Base-by-base conservation (phyloP, 164 flowering plant genomes). In the Liriodendron chinense region DNA sequence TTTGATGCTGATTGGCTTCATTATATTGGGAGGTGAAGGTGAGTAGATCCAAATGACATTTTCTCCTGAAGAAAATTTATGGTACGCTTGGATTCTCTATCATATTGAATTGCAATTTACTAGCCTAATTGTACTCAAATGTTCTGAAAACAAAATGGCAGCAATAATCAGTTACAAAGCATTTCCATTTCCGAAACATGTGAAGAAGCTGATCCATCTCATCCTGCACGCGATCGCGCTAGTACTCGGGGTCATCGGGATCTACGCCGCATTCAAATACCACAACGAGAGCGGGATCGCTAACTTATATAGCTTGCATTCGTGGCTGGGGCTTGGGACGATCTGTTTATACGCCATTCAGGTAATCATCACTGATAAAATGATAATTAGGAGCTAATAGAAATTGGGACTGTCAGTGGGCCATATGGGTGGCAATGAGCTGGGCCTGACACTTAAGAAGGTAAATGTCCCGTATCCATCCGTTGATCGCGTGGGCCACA, bases 21-120 rank as follows among this genome's bases (percentile, higher is more conserved):
- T 96, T 72, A 85, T 96, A 73, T n/a, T 94, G 1, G 98, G 97
- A 70, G 96, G 99, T 34, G 94, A 96, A 96, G 98, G 99, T 94
- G 83, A 85, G 77, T 68, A 21, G 9, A 64, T 8, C 26, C 9
- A 12, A 72, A 26, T 3, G 7, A 14, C 18, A 53, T 2, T 57
- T 18, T 62, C 56, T 21, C 61, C 59, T 16, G 9, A 53, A 53
- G 59, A 12, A 53, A 53, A 53, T 16, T 12, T 10, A 10, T 12
- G 18, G 59, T 12, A 10, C 2, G 59, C 9, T 53, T 53, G 59
- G 18, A 53, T 53, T 12, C 13, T 53, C 13, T 53, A 0, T 12
- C 18, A 12, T 12, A 53, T 53, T 53, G 18, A 53, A 53, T 16
- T 53, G 59, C 59, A 53, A 12, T 53, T 53, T 53, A 53, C 59